These are phyloP conservation scores for Fagopyrum homotropicum DNA, from an alignment of 148 eudicot genomes.

Conservation along the genomic window DNA sequence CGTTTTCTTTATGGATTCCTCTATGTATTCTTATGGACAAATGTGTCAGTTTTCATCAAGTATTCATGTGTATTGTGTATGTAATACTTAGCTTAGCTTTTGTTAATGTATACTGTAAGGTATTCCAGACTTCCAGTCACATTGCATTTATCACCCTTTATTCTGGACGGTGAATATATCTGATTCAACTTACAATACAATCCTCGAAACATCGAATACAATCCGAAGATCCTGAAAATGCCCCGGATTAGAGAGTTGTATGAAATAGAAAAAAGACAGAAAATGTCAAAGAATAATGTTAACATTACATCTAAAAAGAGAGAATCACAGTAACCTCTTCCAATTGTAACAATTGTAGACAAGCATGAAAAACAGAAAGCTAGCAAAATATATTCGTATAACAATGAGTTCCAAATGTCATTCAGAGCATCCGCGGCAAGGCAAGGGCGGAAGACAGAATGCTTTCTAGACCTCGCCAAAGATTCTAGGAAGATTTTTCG, in stretches of 20 bases:
- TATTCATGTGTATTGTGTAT: neutral
- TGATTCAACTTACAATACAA: too few relatives aligned
- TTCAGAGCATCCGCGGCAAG: neutral
- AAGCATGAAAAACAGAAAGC: neutral
- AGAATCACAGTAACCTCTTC: neutral
- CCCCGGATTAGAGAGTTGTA: neutral
- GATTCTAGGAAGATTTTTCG: neutral
- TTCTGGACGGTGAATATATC: too few relatives aligned
- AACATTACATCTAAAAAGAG: neutral
- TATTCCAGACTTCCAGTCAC: neutral
- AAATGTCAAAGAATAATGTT: neutral
- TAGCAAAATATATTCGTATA: neutral
- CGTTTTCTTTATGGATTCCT: neutral
- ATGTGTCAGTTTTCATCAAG: slow-evolving; percentile 1
- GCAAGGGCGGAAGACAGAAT: neutral
- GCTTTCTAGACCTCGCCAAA: neutral
- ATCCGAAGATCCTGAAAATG: too few relatives aligned
- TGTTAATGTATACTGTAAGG: neutral
- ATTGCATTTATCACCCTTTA: neutral
- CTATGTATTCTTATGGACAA: neutral
- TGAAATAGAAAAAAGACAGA: neutral
- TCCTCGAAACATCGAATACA: too few relatives aligned
- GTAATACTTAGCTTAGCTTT: neutral
- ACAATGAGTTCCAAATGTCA: neutral
- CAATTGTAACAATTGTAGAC: neutral